phyloP scores from a whole-genome alignment of 768 basidiomycete genomes.

The Mrakia blollopis region DNA sequence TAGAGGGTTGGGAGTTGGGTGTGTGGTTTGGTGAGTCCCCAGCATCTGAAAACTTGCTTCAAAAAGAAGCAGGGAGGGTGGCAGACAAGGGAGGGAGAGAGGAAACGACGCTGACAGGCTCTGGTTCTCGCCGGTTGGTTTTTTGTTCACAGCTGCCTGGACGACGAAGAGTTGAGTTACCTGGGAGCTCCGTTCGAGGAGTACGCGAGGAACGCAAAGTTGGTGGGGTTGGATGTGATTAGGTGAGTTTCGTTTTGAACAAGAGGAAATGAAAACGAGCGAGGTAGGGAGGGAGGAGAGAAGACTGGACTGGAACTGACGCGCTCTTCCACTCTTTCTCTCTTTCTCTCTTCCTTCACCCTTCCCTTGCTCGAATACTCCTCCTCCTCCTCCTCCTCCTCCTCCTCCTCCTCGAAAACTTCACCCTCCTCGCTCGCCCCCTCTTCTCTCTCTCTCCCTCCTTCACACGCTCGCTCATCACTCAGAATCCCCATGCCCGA shows the following conservation, averaged over 20 bases:
- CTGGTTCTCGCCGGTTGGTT: conserved; percentile 16
- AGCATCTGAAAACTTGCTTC: too few relatives aligned
- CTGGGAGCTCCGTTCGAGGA: conserved; percentile 82
- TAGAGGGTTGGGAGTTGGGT: conserved; percentile 62
- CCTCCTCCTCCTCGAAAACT: too few relatives aligned
- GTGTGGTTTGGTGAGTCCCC: conserved; percentile 77
- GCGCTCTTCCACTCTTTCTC: background rate
- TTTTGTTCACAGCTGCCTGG: conserved; percentile 60
- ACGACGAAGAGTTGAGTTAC: conserved; percentile 74
- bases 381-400: too few relatives aligned
- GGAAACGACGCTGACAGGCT: background rate
- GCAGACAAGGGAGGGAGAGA: background rate
- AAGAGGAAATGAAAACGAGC: too few relatives aligned
- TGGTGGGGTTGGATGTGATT: conserved; percentile 70
- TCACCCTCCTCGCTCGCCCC: too few relatives aligned
- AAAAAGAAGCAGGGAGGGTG: too few relatives aligned
- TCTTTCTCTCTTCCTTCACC: background rate
- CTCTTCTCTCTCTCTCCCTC: background rate
- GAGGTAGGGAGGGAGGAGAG: too few relatives aligned
- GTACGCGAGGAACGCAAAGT: conserved; percentile 60
- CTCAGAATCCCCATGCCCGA: conserved; percentile 78
- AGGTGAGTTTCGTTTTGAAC: conserved; percentile 49
- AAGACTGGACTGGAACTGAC: background rate
- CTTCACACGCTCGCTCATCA: background rate
- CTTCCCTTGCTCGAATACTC: too few relatives aligned